Evolutionary conservation across 2,329 filamentous ascomycete species (phyloP), one percentile per base, ranked within the genome.

Genomic region (Claviceps arundinis): DNA sequence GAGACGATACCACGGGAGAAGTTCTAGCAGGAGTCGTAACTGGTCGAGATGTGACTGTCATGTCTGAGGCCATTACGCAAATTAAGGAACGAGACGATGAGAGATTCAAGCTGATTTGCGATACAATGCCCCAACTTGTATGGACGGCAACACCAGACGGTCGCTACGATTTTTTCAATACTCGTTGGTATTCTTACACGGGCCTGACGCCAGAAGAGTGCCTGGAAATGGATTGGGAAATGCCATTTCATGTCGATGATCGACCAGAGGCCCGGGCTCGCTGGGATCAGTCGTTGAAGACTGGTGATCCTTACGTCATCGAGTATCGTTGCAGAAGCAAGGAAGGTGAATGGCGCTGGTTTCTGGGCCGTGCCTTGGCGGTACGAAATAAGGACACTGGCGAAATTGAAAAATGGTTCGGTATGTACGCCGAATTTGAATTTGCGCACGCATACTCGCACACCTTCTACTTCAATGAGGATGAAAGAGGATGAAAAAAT

Each of bases 171-270:
- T 90, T 87, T 67, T 90, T 84, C 65, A 87, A 85, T 54, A 77
- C 80, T 47, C 72, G 82, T n/a, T 91, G 86, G 84, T 87, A 87
- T 60, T 76, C 80, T n/a, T 90, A 87, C 59, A 90, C 87, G 0
- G 84, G 87, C 0, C 66, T 89, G 24, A 75, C 73, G 0, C 71
- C 74, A 9, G 78, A 84, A 45, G 70, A 82, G 9, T 85, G 80
- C 26, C 58, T 84, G 2, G 85, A 84, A 0, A 61, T 71, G 34
- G 76, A 76, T 2, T 88, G 84, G 83, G 69, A 72, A 59, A 67
- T 73, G 3, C 74, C 80, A 0, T 85, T 89, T 56, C 85, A 89
- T 58, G 77, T 78, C 0, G 85, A 89, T 30, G 86, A 90, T 56
- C 71, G 85, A 64, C 58, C 68, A 0, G 70, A 74, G n/a, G 76